These are phyloP conservation scores for Clavispora santaluciae DNA, from an alignment of 805 yeast species.

Conservation along the genomic window DNA sequence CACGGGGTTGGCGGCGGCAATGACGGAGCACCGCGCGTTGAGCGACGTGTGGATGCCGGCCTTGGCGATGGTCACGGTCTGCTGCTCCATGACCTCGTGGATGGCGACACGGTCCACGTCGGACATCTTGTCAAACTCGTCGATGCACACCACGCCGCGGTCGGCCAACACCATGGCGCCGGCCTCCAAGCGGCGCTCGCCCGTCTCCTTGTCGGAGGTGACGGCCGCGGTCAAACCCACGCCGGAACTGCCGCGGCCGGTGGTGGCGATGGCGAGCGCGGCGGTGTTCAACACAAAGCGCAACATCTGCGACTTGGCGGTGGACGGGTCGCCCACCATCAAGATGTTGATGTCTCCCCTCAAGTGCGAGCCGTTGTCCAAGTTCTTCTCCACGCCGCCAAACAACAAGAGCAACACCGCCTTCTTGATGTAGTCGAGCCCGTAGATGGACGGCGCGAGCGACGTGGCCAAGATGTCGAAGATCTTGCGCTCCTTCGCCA, in stretches of 20 bases:
- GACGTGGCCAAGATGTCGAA: conserved; percentile 80
- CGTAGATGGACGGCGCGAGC: conserved; percentile 93
- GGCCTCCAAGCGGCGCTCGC: conserved; percentile 93
- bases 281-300: conserved; percentile 95
- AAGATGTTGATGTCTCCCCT: conserved; percentile 96
- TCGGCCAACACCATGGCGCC: conserved; percentile 99
- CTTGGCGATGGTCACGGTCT: conserved; percentile 94
- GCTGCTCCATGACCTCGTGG: conserved; percentile 99
- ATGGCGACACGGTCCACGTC: conserved; percentile 96
- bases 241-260: conserved; percentile 99
- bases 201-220: conserved; percentile 92
- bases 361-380: conserved; percentile 91
- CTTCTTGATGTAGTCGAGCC: conserved; percentile 84
- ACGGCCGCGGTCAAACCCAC: conserved; percentile 99
- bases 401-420: conserved; percentile 87
- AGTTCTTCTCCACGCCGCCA: conserved; percentile 92
- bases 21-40: conserved; percentile 93
- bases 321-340: conserved; percentile 98
- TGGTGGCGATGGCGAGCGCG: conserved; percentile 91
- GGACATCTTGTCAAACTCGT: conserved; percentile 97
- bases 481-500: conserved; percentile 65
- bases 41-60: conserved; percentile 97
- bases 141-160: conserved; percentile 95
- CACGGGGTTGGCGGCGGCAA: conserved; percentile 97
- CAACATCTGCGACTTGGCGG: conserved; percentile 94